Conservation (phyloP, 2,329 filamentous ascomycete species). For the Penicillium sp. region DNA sequence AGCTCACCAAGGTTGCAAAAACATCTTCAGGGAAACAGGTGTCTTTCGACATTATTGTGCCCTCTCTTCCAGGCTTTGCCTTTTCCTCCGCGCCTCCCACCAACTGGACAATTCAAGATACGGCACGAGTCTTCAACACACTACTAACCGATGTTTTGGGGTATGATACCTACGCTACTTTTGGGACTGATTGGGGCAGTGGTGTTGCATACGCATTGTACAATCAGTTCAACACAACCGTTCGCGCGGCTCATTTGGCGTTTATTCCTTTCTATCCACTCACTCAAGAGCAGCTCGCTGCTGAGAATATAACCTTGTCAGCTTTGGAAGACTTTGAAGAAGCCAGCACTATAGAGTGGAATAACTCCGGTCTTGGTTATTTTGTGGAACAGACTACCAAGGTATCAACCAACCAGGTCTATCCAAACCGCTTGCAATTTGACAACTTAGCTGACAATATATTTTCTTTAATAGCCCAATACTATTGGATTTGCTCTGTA, state of each 20-base stretch:
- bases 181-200: conserved; percentile 10
- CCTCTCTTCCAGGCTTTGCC: conserved; percentile 9
- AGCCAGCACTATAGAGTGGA: conserved; percentile 2
- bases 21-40: conserved; percentile 5
- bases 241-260: conserved; percentile 5
- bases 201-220: conserved; percentile 8
- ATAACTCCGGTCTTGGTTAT: conserved; percentile 5
- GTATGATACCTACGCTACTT: conserved; percentile 3
- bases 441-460: not conserved
- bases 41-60: conserved; percentile 11
- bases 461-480: conserved; percentile 3
- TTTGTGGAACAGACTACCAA: conserved; percentile 13
- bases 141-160: conserved; percentile 3
- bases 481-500: conserved; percentile 13
- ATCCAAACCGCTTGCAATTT: not conserved
- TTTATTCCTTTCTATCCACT: conserved; percentile 9
- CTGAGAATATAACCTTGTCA: conserved; percentile 5
- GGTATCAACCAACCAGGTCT: not conserved
- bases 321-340: conserved; percentile 6
- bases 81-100: conserved; percentile 2
- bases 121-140: conserved; percentile 8
- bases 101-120: conserved; percentile 9
- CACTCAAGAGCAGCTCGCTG: not conserved
- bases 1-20: conserved; percentile 3
- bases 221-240: conserved; percentile 5